phyloP scores from a whole-genome alignment of 176 grass and related monocot species.

The Paspalum notatum region DNA sequence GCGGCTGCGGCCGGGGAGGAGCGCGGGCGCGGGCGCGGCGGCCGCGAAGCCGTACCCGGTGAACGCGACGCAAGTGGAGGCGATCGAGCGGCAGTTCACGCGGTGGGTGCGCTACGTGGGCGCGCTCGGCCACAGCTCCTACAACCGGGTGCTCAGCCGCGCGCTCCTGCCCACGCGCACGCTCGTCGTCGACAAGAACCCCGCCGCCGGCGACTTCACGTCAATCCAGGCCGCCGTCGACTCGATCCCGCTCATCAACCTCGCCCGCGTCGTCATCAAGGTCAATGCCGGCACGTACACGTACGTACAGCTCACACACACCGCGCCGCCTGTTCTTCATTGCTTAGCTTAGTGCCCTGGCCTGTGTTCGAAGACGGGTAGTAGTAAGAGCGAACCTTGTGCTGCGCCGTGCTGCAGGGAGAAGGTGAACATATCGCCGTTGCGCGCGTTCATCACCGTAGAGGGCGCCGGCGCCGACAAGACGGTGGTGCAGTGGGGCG shows the following conservation, averaged over 20 bases:
- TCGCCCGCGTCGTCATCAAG: slow-evolving; percentile 84
- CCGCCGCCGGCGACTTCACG: slow-evolving; percentile 60
- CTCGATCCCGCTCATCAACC: slow-evolving; percentile 83
- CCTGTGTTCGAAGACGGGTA: no score
- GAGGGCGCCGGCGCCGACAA: slow-evolving; percentile 79
- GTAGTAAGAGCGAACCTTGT: neutral
- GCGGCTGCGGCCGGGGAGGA: slow-evolving; percentile 47
- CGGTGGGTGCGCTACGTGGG: slow-evolving; percentile 80
- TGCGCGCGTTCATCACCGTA: slow-evolving; percentile 82
- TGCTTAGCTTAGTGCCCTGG: no score
- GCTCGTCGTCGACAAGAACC: slow-evolving; percentile 72
- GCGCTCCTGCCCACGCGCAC: slow-evolving; percentile 53
- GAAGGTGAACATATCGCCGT: slow-evolving; percentile 85
- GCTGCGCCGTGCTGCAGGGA: slow-evolving; percentile 47
- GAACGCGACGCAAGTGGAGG: slow-evolving; percentile 62
- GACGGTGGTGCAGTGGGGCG: slow-evolving; percentile 95
- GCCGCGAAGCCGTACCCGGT: slow-evolving; percentile 47
- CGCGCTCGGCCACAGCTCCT: slow-evolving; percentile 57
- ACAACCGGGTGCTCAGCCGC: slow-evolving; percentile 55
- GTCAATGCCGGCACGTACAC: slow-evolving; percentile 92
- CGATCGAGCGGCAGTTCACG: slow-evolving; percentile 73
- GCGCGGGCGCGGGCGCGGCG: neutral
- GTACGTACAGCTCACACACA: slow-evolving; percentile 51
- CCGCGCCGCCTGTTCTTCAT: no score
- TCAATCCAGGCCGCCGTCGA: slow-evolving; percentile 89